Evolutionary conservation across 805 yeast genomes (phyloP).

Genomic region (Citeromyces matritensis): DNA sequence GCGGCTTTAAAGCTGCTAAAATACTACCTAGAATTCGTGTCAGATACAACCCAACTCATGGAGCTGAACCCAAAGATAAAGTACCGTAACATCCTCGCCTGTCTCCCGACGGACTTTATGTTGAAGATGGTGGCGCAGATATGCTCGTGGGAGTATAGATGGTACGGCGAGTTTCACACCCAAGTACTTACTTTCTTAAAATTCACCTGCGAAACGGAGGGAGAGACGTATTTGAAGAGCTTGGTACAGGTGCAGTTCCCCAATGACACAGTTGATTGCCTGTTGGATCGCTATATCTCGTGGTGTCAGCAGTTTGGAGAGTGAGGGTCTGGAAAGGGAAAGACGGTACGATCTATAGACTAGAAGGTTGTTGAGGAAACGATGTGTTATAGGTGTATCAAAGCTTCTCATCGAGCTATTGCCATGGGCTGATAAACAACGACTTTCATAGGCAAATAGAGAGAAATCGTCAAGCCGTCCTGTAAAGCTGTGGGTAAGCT

Average conservation of each 20-base stretch:
- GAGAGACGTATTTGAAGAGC: conserved; percentile 22
- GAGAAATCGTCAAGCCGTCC: too few species aligned
- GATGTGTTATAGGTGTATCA: too few species aligned
- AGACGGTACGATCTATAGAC: too few species aligned
- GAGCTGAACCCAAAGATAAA: conserved; percentile 6
- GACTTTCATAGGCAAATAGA: too few species aligned
- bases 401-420: too few species aligned
- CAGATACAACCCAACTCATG: conserved; percentile 9
- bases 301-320: conserved; percentile 12
- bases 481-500: too few species aligned
- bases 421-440: too few species aligned
- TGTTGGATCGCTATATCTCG: conserved; percentile 12
- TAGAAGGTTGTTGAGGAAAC: too few species aligned
- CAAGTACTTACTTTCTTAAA: conserved; percentile 24
- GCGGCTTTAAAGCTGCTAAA: conserved; percentile 35
- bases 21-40: conserved; percentile 17
- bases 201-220: conserved; percentile 21
- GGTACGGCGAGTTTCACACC: conserved; percentile 40
- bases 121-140: conserved; percentile 28
- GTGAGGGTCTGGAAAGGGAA: too few species aligned
- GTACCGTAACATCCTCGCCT: conserved; percentile 5
- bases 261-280: conserved; percentile 6
- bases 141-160: conserved; percentile 49
- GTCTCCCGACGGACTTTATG: conserved; percentile 9
- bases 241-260: conserved; percentile 21